A percentile compares a stretch with the other conserved stretches of the same genome.
Evolutionary conservation across 768 basidiomycete species (phyloP).

Genomic region (Thelephora ganbajun): DNA sequence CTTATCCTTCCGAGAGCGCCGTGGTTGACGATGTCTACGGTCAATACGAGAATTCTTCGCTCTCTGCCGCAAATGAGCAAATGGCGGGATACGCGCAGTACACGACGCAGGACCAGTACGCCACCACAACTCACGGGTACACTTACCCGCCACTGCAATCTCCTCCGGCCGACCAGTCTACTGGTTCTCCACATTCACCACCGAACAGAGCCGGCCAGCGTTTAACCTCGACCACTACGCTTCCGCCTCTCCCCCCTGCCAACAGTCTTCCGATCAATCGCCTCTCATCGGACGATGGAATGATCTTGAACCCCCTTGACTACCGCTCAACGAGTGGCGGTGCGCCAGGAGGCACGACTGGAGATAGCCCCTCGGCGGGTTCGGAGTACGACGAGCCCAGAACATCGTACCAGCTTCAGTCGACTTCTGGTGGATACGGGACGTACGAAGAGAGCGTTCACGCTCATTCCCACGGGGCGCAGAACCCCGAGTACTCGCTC

Average conservation of each 20-base stretch:
- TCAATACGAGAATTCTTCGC: not conserved
- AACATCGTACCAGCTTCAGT: not conserved
- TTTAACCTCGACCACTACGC: too few species aligned
- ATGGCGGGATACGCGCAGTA: not conserved
- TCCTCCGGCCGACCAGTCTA: constrained; percentile 5
- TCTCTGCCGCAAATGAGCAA: not conserved
- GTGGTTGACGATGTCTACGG: not conserved
- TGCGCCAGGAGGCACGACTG: not conserved
- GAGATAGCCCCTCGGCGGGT: not conserved
- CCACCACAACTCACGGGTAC: not conserved
- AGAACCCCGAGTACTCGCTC: not conserved
- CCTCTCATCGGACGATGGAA: not conserved
- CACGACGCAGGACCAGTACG: not conserved
- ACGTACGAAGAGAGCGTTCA: not conserved
- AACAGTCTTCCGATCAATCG: constrained; percentile 19
- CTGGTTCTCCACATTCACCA: not conserved
- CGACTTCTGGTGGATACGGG: not conserved
- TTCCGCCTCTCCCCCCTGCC: too few species aligned
- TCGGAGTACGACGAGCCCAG: not conserved
- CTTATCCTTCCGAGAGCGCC: not conserved
- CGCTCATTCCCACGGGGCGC: not conserved
- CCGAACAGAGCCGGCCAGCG: not conserved
- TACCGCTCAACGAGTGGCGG: not conserved
- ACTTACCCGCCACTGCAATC: constrained; percentile 13
- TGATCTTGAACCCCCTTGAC: not conserved